A percentile compares a stretch with the other conserved stretches of the same genome.
phyloP scores from a whole-genome alignment of 495 filamentous ascomycete species.

The Lasiosphaeria miniovina region DNA sequence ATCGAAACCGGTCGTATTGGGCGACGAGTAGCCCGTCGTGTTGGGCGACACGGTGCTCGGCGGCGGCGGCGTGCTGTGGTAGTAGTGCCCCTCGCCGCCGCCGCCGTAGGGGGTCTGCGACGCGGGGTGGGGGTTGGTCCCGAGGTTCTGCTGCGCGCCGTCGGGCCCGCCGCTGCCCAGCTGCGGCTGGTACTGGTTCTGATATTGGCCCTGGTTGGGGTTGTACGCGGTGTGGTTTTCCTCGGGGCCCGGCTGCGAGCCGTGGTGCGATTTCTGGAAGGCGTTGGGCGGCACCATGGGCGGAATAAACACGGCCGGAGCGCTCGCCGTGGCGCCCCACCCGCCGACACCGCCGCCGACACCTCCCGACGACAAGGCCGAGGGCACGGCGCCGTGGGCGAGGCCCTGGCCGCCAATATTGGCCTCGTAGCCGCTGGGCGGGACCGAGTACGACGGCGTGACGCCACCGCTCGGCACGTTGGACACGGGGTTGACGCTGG shows the following conservation, averaged over 20 bases:
- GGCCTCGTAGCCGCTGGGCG: neutral
- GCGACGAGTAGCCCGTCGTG: conserved; percentile 2
- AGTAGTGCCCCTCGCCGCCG: conserved; percentile 1
- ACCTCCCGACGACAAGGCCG: neutral
- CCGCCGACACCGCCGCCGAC: neutral
- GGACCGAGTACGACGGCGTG: neutral
- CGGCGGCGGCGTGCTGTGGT: neutral
- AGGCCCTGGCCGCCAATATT: neutral
- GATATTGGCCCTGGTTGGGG: conserved; percentile 1
- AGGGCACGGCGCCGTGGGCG: neutral
- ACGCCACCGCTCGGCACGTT: neutral
- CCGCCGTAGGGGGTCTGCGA: neutral
- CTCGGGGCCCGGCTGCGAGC: neutral
- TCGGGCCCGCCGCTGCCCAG: neutral
- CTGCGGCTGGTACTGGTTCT: conserved; percentile 2
- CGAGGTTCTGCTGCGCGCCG: conserved; percentile 13
- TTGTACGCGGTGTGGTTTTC: too few species aligned
- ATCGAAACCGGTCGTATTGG: neutral
- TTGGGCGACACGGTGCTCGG: neutral
- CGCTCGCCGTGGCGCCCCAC: neutral
- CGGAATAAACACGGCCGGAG: conserved; percentile 4
- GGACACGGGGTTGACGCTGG: neutral
- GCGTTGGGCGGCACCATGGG: conserved; percentile 2
- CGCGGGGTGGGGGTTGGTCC: neutral
- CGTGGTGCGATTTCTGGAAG: neutral